A percentile compares a stretch with the other conserved stretches of the same genome.
These are phyloP conservation scores for Tricholoma terreum DNA, from an alignment of 768 basidiomycete species.

Conservation along the genomic window DNA sequence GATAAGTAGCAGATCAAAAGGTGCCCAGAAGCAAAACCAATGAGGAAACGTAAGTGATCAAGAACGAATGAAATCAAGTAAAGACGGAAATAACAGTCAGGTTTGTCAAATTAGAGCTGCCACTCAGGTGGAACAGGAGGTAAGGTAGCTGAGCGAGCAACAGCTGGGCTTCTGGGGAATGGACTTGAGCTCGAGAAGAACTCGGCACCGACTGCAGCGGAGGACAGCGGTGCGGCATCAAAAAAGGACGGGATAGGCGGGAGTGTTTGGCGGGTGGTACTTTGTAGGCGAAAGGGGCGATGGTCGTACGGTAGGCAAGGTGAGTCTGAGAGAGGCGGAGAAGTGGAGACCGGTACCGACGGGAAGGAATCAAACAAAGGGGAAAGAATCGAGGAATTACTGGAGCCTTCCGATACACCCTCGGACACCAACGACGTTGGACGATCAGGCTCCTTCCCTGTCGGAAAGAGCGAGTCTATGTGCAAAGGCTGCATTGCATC, in stretches of 20 bases:
- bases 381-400: slow-evolving; percentile 38
- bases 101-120: not conserved
- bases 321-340: slow-evolving; percentile 21
- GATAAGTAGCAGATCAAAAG: not conserved
- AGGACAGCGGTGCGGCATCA: slow-evolving; percentile 16
- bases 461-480: slow-evolving; percentile 13
- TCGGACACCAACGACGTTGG: slow-evolving; percentile 49
- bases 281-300: slow-evolving; percentile 7
- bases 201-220: slow-evolving; percentile 15
- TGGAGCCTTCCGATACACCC: slow-evolving; percentile 35
- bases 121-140: slow-evolving; percentile 6
- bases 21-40: not conserved
- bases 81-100: not conserved
- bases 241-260: slow-evolving; percentile 17
- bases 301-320: not conserved
- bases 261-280: slow-evolving; percentile 10
- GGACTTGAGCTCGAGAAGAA: slow-evolving; percentile 11
- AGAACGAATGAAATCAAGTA: not conserved
- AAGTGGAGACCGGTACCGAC: slow-evolving; percentile 53
- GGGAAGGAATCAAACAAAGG: slow-evolving; percentile 68
- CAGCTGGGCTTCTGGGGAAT: slow-evolving; percentile 5
- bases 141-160: slow-evolving; percentile 8
- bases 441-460: slow-evolving; percentile 20
- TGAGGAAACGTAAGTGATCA: not conserved
- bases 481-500: slow-evolving; percentile 5